Evolutionary conservation across 345 rosid species (phyloP).

Genomic region (Linum trigynum): DNA sequence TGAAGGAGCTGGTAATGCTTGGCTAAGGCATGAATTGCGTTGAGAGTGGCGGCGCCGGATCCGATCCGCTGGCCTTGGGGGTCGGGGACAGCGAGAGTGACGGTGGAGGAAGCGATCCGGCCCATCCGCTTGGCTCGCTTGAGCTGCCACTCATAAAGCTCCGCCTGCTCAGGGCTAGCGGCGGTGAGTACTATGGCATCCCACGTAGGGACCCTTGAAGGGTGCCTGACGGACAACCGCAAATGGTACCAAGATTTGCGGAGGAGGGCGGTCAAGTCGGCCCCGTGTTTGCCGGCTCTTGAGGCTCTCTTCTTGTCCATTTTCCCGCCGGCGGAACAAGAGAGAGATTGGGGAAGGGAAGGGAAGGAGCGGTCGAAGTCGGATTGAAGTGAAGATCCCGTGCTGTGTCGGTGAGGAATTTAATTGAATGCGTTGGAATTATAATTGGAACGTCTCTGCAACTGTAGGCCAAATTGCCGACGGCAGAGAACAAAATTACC

Average conservation of each 20-base stretch:
- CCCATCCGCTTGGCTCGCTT: slow-evolving; percentile 70
- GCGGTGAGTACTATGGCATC: slow-evolving; percentile 92
- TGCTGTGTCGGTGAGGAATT: neutral
- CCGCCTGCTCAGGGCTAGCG: slow-evolving; percentile 94
- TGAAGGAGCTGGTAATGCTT: slow-evolving; percentile 33
- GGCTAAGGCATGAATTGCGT: slow-evolving; percentile 70
- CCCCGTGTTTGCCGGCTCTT: slow-evolving; percentile 31
- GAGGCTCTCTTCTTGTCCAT: slow-evolving; percentile 10
- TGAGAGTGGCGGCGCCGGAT: slow-evolving; percentile 94
- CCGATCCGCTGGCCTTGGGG: slow-evolving; percentile 88
- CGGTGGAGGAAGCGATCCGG: slow-evolving; percentile 68
- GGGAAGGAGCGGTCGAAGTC: neutral
- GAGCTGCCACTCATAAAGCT: slow-evolving; percentile 90
- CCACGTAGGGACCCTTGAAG: slow-evolving; percentile 88
- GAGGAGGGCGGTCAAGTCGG: slow-evolving; percentile 50
- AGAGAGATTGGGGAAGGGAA: neutral
- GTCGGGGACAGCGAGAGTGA: slow-evolving; percentile 83
- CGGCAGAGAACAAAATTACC: too few species aligned
- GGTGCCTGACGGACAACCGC: slow-evolving; percentile 76
- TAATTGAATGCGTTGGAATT: too few species aligned
- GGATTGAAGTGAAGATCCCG: neutral
- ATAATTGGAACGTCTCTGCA: too few species aligned
- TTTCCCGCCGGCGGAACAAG: neutral
- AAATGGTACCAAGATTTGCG: slow-evolving; percentile 95
- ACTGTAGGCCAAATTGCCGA: too few species aligned